A percentile compares a stretch with the other conserved stretches of the same genome.
These are phyloP conservation scores for Cerioporus squamosus DNA, from an alignment of 1,284 basidiomycete genomes.

Conservation along the genomic window DNA sequence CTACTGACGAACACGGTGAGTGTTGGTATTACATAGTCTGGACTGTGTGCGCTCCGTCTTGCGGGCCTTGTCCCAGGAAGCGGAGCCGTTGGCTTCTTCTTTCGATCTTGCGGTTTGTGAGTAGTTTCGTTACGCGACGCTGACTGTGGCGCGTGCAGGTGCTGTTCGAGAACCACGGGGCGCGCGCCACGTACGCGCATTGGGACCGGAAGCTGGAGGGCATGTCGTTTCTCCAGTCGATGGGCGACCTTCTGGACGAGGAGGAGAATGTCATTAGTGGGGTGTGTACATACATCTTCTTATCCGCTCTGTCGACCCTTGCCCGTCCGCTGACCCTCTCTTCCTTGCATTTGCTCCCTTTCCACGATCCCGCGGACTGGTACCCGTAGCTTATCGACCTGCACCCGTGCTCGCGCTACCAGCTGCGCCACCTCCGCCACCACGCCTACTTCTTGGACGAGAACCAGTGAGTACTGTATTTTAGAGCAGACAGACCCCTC, in stretches of 20 bases:
- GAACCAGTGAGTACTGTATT: conserved; percentile 26
- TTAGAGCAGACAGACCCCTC: no score
- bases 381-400: conserved; percentile 29
- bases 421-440: conserved; percentile 31
- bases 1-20: conserved; percentile 55
- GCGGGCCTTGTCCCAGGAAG: not conserved
- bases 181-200: conserved; percentile 27
- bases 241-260: conserved; percentile 20
- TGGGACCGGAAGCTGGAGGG: conserved; percentile 26
- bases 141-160: conserved; percentile 14
- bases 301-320: not conserved
- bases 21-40: not conserved
- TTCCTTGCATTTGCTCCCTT: not conserved
- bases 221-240: conserved; percentile 26
- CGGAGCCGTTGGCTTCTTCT: not conserved
- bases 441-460: conserved; percentile 36
- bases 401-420: conserved; percentile 30
- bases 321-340: no score
- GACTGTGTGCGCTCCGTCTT: not conserved
- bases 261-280: conserved; percentile 30
- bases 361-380: not conserved
- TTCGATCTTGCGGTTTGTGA: not conserved
- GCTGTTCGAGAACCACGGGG: conserved; percentile 32
- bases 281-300: conserved; percentile 18
- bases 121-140: not conserved